Conservation (phyloP, 2,329 filamentous ascomycete genomes). For the Sporothrix humicola region DNA sequence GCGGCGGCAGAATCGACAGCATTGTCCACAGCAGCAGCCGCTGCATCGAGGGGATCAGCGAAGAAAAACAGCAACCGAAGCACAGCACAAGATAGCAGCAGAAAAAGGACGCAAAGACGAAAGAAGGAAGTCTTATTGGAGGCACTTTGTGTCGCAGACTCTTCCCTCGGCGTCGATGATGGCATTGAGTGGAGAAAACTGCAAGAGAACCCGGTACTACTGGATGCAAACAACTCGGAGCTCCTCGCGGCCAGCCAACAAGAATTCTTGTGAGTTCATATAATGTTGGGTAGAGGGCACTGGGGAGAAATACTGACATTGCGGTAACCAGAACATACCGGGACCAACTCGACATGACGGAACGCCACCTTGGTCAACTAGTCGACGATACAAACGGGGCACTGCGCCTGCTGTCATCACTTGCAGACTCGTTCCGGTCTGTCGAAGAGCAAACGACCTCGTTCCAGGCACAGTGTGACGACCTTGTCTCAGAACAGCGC, state of each 20-base stretch:
- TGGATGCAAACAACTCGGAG: conserved; percentile 69
- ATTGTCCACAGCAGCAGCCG: background rate
- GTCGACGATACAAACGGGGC: conserved; percentile 78
- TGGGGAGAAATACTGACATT: background rate
- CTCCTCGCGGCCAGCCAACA: conserved; percentile 83
- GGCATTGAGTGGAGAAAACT: conserved; percentile 34
- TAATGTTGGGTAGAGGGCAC: background rate
- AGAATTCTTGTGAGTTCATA: conserved; percentile 74
- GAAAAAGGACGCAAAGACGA: conserved; percentile 34
- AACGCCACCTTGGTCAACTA: conserved; percentile 80
- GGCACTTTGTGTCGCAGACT: conserved; percentile 54
- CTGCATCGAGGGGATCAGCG: background rate
- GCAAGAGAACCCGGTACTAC: conserved; percentile 40
- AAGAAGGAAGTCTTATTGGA: conserved; percentile 54
- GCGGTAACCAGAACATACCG: conserved; percentile 57
- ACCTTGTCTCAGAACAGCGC: conserved; percentile 80
- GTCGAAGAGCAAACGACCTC: conserved; percentile 91
- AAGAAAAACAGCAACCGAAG: background rate
- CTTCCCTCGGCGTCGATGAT: conserved; percentile 35
- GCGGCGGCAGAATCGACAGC: background rate
- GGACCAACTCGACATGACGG: conserved; percentile 77
- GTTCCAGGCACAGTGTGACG: conserved; percentile 91
- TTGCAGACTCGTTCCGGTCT: conserved; percentile 84
- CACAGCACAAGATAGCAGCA: background rate
- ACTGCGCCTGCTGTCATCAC: conserved; percentile 73